Percentiles rank a stretch among this genome's conserved stretches.
Conservation (phyloP, 495 filamentous ascomycete species). For the Xylaria flabelliformis region DNA sequence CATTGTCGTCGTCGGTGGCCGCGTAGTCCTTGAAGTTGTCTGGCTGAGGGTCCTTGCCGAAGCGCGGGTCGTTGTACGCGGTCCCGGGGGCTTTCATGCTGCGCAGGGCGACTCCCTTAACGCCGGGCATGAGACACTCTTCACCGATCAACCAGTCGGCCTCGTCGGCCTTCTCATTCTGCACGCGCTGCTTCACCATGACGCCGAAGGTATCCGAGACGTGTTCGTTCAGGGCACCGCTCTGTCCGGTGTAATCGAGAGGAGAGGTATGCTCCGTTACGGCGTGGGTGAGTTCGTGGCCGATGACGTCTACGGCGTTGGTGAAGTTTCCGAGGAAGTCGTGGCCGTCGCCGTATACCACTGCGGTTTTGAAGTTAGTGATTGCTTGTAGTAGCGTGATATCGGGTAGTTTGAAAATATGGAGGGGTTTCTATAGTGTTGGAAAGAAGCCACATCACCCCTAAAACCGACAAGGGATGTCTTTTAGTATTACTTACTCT, state of each 20-base stretch:
- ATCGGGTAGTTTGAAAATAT: not conserved
- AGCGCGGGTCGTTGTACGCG: conserved; percentile 53
- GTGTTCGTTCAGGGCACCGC: conserved; percentile 60
- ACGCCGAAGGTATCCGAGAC: conserved; percentile 59
- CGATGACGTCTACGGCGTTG: conserved; percentile 56
- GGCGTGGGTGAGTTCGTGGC: conserved; percentile 60
- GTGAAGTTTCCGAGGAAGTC: conserved; percentile 50
- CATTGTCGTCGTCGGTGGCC: conserved; percentile 46
- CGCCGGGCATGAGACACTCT: conserved; percentile 48
- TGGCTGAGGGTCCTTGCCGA: conserved; percentile 57
- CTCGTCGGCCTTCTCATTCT: conserved; percentile 49
- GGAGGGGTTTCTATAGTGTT: not conserved
- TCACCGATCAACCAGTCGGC: conserved; percentile 63
- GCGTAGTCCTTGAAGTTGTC: conserved; percentile 48
- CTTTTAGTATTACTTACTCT: conserved; percentile 23
- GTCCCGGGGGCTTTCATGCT: conserved; percentile 58
- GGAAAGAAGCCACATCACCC: not conserved
- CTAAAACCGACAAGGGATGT: not conserved
- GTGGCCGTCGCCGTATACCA: conserved; percentile 59
- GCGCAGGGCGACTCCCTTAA: conserved; percentile 55
- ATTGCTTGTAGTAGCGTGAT: not conserved
- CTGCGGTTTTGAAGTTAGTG: conserved; percentile 23
- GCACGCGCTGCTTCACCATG: conserved; percentile 59
- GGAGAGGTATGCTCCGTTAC: conserved; percentile 52
- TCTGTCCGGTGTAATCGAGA: conserved; percentile 52